phyloP scores from a whole-genome alignment of 176 grass and related monocot genomes.

The Ensete glaucum region DNA sequence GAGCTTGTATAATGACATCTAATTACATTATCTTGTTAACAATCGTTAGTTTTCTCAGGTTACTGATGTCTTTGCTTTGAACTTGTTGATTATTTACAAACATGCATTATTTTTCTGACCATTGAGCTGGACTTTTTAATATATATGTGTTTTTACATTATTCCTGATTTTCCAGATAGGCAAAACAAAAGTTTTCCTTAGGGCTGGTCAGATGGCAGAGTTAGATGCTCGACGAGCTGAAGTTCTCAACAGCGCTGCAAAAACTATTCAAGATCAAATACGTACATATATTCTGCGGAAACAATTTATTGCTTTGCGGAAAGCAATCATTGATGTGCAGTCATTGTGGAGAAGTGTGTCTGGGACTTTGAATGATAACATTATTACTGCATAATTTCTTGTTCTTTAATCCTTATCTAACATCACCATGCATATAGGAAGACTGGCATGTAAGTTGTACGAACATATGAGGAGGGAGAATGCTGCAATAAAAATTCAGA shows the following conservation, averaged over 20 bases:
- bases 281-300: conserved; percentile 86
- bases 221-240: conserved; percentile 96
- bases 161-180: conserved; percentile 66
- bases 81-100: neutral
- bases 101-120: neutral
- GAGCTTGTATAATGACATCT: neutral
- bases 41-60: neutral
- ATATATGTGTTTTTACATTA: neutral
- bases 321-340: conserved; percentile 71
- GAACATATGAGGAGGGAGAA: conserved; percentile 64
- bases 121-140: neutral
- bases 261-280: conserved; percentile 91
- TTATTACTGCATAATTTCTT: neutral
- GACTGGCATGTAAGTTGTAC: conserved; percentile 79
- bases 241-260: conserved; percentile 84
- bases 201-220: conserved; percentile 99
- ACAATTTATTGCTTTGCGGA: conserved; percentile 74
- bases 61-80: neutral
- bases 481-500: conserved; percentile 87
- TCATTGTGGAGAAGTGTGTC: conserved; percentile 84
- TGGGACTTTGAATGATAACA: neutral
- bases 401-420: neutral
- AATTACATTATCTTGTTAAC: neutral
- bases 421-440: conserved; percentile 41
- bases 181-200: conserved; percentile 95